Evolutionary conservation across 2,329 filamentous ascomycete species (phyloP).

Genomic region (Diaporthe ilicicola): DNA sequence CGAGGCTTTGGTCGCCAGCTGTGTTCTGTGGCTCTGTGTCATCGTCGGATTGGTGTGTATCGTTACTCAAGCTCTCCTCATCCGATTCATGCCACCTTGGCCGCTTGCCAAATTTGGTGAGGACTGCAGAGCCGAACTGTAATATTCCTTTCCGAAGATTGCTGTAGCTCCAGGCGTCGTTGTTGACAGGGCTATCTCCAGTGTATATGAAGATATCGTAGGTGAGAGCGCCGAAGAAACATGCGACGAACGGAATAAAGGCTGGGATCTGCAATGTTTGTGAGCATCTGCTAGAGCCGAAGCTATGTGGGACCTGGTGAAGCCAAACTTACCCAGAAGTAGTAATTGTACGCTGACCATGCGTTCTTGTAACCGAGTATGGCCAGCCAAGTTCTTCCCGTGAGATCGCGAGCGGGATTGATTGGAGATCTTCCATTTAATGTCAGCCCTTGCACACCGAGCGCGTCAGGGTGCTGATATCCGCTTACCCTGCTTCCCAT

Average conservation of each 20-base stretch:
- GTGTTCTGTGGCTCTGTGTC: not conserved
- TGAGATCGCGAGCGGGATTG: conserved; percentile 14
- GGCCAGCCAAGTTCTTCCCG: conserved; percentile 8
- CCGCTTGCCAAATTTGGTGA: not conserved
- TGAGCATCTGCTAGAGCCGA: not conserved
- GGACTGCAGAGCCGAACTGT: not conserved
- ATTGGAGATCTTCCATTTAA: not conserved
- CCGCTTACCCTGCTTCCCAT: conserved; percentile 15
- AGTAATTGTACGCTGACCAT: conserved; percentile 19
- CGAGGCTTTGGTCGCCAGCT: not conserved
- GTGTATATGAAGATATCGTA: conserved; percentile 23
- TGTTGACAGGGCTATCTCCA: conserved; percentile 10
- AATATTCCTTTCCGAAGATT: not conserved
- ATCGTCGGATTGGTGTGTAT: too few species aligned
- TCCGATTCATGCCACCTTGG: not conserved
- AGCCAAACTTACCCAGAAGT: conserved; percentile 2
- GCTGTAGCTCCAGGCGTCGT: not conserved
- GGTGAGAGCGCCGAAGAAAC: conserved; percentile 11
- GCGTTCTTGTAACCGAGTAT: conserved; percentile 22
- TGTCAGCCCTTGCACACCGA: not conserved
- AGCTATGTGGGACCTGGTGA: not conserved
- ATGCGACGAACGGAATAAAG: conserved; percentile 12
- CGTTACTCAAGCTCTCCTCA: not conserved
- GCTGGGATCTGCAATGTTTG: not conserved
- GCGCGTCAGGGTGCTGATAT: not conserved